These are phyloP conservation scores for Nepenthes alata DNA, from an alignment of 179 eudicot genomes.

Conservation along the genomic window DNA sequence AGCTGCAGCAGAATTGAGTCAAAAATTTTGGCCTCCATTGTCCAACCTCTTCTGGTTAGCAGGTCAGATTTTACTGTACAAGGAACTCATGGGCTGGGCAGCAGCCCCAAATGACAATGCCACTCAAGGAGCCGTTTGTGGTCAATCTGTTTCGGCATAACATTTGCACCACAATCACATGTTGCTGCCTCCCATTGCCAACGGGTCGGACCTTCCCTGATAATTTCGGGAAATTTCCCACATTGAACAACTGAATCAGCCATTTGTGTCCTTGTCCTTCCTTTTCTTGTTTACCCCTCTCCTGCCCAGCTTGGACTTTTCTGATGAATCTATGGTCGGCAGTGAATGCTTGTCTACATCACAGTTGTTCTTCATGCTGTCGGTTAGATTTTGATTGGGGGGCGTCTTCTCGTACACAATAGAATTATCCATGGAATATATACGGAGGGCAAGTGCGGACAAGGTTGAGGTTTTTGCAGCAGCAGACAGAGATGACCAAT, in stretches of 20 bases:
- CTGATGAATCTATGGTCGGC: conserved; percentile 20
- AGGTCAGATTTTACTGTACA: too few relatives aligned
- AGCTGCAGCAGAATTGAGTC: too few relatives aligned
- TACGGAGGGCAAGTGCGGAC: conserved; percentile 73
- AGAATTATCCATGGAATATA: conserved; percentile 66
- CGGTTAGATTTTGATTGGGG: conserved; percentile 14
- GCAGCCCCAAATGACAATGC: too few relatives aligned
- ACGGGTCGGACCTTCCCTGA: neutral
- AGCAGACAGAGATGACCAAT: conserved; percentile 91
- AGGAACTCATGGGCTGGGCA: too few relatives aligned
- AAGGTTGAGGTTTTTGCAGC: conserved; percentile 66
- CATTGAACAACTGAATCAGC: conserved; percentile 8
- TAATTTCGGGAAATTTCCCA: neutral
- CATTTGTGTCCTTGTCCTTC: conserved; percentile 36
- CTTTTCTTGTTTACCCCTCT: conserved; percentile 23
- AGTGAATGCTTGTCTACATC: conserved; percentile 25
- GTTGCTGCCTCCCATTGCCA: neutral
- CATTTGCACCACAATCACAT: neutral
- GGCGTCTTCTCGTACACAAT: conserved; percentile 44
- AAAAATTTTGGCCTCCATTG: too few relatives aligned
- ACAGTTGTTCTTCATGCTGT: conserved; percentile 16
- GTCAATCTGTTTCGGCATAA: too few relatives aligned
- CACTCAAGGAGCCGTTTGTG: too few relatives aligned
- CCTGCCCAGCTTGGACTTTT: conserved; percentile 24
- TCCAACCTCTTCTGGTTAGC: too few relatives aligned